A percentile compares a stretch with the other conserved stretches of the same genome.
These are phyloP conservation scores for Stenogyne calaminthoides DNA, from an alignment of 305 asterid species.

Conservation along the genomic window DNA sequence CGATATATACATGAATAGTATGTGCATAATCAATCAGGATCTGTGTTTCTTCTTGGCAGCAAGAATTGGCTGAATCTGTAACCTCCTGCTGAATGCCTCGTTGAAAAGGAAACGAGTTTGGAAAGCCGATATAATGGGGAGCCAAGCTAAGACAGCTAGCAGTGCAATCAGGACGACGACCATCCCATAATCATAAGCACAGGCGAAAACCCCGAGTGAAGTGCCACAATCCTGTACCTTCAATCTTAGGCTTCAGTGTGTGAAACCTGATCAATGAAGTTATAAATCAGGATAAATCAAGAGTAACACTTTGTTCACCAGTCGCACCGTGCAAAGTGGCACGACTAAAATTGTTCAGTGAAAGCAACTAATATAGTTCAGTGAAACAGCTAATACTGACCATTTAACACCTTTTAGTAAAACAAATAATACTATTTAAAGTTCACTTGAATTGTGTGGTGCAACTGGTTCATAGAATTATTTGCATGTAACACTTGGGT, in stretches of 20 bases:
- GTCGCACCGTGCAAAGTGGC: too few relatives aligned
- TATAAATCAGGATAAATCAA: neutral
- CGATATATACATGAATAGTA: conserved; percentile 18
- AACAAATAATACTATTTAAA: too few relatives aligned
- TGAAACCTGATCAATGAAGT: conserved; percentile 58
- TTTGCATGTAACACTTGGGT: too few relatives aligned
- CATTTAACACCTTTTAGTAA: too few relatives aligned
- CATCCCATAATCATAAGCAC: conserved; percentile 94
- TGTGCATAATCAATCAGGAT: conserved; percentile 38
- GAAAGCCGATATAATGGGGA: conserved; percentile 81
- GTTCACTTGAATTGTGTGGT: too few relatives aligned
- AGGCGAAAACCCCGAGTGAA: conserved; percentile 71
- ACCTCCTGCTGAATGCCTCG: conserved; percentile 87
- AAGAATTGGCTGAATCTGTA: conserved; percentile 88
- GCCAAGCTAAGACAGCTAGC: conserved; percentile 84
- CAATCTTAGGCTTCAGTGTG: conserved; percentile 80
- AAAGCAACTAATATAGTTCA: too few relatives aligned
- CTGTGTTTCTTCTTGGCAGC: conserved; percentile 68
- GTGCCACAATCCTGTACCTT: conserved; percentile 77
- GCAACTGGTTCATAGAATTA: too few relatives aligned
- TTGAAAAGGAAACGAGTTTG: conserved; percentile 96
- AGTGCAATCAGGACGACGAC: conserved; percentile 84
- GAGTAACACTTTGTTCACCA: too few relatives aligned
- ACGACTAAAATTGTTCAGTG: too few relatives aligned
- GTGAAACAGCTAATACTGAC: too few relatives aligned